phyloP scores from a whole-genome alignment of 495 filamentous ascomycete species.

The Thermothielavioides terrestris region DNA sequence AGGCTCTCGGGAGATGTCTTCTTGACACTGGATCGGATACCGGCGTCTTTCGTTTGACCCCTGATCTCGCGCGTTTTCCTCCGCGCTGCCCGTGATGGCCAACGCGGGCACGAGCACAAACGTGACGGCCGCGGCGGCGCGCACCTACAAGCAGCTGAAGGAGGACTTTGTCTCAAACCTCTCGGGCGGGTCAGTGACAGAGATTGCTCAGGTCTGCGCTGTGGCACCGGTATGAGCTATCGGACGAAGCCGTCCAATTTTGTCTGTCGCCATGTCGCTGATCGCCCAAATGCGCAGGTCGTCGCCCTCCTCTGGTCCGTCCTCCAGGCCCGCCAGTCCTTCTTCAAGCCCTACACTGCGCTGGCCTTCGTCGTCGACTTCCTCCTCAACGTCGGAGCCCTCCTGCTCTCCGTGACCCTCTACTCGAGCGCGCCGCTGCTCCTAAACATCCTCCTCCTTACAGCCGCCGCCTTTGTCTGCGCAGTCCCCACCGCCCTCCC shows the following conservation, averaged over 20 bases:
- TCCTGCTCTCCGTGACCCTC: conserved; percentile 76
- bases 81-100: conserved; percentile 20
- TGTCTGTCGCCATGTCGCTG: background rate
- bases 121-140: conserved; percentile 17
- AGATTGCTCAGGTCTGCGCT: conserved; percentile 78
- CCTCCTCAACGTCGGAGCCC: conserved; percentile 71
- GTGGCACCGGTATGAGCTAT: conserved; percentile 65
- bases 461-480: conserved; percentile 57
- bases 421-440: conserved; percentile 71
- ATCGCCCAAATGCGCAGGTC: conserved; percentile 41
- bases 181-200: conserved; percentile 69
- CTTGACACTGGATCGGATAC: background rate
- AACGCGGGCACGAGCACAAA: background rate
- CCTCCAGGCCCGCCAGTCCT: conserved; percentile 75
- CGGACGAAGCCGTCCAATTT: conserved; percentile 1
- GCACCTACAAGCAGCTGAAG: conserved; percentile 77
- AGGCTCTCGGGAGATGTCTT: conserved; percentile 10
- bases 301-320: conserved; percentile 82
- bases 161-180: conserved; percentile 93
- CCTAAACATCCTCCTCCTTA: conserved; percentile 64
- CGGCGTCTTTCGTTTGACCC: background rate
- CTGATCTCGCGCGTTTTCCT: background rate
- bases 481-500: conserved; percentile 35
- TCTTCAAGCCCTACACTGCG: conserved; percentile 68
- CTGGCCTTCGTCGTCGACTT: conserved; percentile 69